These are phyloP conservation scores for Aspergillus tubingensis DNA, from an alignment of 2,329 filamentous ascomycete genomes.

Conservation along the genomic window DNA sequence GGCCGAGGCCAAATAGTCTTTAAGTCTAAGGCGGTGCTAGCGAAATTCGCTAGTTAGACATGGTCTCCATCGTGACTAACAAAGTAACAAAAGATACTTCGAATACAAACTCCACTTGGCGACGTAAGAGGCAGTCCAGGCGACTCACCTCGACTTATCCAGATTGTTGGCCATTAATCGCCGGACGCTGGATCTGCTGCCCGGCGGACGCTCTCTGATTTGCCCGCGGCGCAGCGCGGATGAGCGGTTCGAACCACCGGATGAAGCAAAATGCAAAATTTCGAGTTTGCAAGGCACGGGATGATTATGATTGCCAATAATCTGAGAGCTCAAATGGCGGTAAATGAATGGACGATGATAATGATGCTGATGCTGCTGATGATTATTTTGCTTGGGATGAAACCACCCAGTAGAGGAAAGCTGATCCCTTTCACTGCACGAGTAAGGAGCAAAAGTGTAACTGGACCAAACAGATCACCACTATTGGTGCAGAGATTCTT, in stretches of 20 bases:
- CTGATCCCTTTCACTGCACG: no score
- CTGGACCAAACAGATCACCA: no score
- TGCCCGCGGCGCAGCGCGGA: constrained; percentile 15
- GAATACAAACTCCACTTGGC: neutral
- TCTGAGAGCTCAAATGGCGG: constrained; percentile 1
- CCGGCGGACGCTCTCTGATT: constrained; percentile 22
- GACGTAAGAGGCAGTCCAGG: constrained; percentile 3
- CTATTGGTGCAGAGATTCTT: no score
- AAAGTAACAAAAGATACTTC: no score
- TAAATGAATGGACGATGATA: neutral
- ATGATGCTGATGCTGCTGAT: neutral
- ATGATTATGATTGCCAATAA: neutral
- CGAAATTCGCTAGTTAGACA: neutral
- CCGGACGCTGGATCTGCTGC: constrained; percentile 19
- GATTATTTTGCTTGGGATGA: no score
- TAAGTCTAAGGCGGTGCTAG: no score
- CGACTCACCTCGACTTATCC: no score
- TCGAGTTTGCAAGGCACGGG: neutral
- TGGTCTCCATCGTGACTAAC: no score
- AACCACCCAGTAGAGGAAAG: no score
- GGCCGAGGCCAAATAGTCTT: no score
- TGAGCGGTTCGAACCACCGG: constrained; percentile 4
- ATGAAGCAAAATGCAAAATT: neutral
- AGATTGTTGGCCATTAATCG: constrained; percentile 2
- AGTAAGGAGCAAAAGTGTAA: no score